Base-by-base conservation (phyloP, 1,139 yeast species). In the Kurtzmaniella quercitrusa region DNA sequence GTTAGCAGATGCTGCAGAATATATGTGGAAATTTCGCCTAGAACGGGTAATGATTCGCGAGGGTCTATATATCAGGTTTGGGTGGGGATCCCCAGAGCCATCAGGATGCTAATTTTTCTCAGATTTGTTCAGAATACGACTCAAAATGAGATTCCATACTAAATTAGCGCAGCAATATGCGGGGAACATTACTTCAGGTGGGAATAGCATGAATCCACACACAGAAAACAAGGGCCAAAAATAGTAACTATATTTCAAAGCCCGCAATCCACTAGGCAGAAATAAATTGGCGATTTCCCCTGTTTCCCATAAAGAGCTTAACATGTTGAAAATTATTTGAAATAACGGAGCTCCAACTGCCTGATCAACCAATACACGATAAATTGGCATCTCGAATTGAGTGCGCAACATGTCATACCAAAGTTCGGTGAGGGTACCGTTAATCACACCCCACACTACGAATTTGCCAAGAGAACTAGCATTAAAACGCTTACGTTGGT, bases 141-240 rank as follows among this genome's bases (percentile, higher is more conserved):
- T 71, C 43, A 81, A 62, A 2, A 80, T 61, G 37, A 80, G 56
- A 46, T 79, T 78, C 82, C 85, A 82, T 1, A 78, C 46, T 46
- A 81, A 65, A 44, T 71, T 75, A 14, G 80, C 80, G 39, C 76
- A 51, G 53, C 86, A 80, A 51, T 78, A 81, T 41, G 76, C 66
- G 1, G 84, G 83, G 57, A 81, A 80, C 54, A 80, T 70, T 50
- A 74, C 58, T 32, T 65, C 59, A 23, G 67, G 63, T 0, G 79
- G 79, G 12, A 80, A 58, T 40, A 73, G 65, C 37, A 71, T 63
- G 53, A 82, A 81, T 47, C 76, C 70, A 32, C 71, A 49, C 3
- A 74, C 59, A 12, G 83, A 77, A 44, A 79, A 74, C 38, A 75
- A 59, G 6, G 87, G 86, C 84, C 86, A 81, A 46, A 71, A 71